Conservation (phyloP, 2,329 filamentous ascomycete species). For the Fusarium sp. region DNA sequence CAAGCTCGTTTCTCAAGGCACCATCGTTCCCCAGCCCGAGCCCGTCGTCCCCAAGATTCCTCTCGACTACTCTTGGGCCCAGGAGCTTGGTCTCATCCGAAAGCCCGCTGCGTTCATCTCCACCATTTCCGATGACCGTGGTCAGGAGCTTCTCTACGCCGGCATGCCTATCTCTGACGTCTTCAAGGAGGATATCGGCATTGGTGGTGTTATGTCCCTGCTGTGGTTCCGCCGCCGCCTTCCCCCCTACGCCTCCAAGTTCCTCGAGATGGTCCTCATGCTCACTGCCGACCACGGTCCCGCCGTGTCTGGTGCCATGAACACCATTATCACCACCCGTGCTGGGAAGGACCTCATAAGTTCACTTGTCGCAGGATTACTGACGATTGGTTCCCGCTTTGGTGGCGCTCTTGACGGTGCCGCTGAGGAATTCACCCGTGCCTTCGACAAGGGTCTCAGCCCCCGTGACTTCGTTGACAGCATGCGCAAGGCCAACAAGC, state of each 20-base stretch:
- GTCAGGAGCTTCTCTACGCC: conserved; percentile 97
- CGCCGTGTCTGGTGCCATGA: conserved; percentile 99
- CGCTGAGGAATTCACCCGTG: conserved; percentile 97
- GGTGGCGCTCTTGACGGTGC: conserved; percentile 98
- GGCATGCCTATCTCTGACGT: conserved; percentile 99
- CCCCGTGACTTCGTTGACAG: conserved; percentile 98
- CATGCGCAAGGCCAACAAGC: conserved; percentile 99
- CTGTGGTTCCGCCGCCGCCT: conserved; percentile 99
- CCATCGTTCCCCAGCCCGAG: conserved; percentile 87
- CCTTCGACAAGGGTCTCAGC: conserved; percentile 97
- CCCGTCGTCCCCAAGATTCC: conserved; percentile 98
- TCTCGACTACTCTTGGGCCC: conserved; percentile 99
- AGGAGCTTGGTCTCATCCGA: conserved; percentile 98
- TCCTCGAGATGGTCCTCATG: conserved; percentile 99
- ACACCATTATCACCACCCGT: conserved; percentile 99
- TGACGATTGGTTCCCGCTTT: conserved; percentile 98
- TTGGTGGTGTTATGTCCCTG: conserved; percentile 99
- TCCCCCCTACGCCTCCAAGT: conserved; percentile 95
- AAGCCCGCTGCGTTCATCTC: conserved; percentile 99
- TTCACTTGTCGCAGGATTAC: conserved; percentile 92
- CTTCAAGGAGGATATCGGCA: conserved; percentile 98
- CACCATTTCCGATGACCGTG: conserved; percentile 99
- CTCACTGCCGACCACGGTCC: conserved; percentile 99
- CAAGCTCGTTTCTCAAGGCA: conserved; percentile 84
- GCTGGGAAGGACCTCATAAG: conserved; percentile 98